A percentile compares a stretch with the other conserved stretches of the same genome.
Evolutionary conservation across 441 rosid genomes (phyloP).

Genomic region (Euphorbia schlechtendalii): DNA sequence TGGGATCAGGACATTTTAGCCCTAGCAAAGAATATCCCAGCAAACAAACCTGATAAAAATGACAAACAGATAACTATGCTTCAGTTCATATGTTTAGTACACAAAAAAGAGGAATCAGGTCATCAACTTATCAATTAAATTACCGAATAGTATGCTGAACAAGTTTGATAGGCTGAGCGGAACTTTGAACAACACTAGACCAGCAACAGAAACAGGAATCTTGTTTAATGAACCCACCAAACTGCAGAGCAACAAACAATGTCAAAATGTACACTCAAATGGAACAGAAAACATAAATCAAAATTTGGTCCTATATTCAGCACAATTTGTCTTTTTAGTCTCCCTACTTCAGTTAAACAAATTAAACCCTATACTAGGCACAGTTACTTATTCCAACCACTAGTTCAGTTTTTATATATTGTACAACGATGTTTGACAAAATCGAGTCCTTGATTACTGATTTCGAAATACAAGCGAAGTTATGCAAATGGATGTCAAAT

Average conservation of each 20-base stretch:
- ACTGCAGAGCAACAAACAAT: slow-evolving; percentile 33
- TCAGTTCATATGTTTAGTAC: not conserved
- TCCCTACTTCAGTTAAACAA: too few relatives aligned
- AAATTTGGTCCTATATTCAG: too few relatives aligned
- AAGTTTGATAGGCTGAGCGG: slow-evolving; percentile 63
- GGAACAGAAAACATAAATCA: too few relatives aligned
- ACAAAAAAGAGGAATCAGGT: not conserved
- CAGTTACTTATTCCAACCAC: too few relatives aligned
- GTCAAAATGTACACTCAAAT: not conserved
- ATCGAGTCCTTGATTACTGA: too few relatives aligned
- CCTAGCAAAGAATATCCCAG: slow-evolving; percentile 71
- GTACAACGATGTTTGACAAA: too few relatives aligned
- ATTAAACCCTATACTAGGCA: too few relatives aligned
- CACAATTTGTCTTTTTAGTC: too few relatives aligned
- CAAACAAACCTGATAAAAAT: slow-evolving; percentile 63
- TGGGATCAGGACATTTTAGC: slow-evolving; percentile 73
- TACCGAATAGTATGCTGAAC: slow-evolving; percentile 88
- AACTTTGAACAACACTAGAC: slow-evolving; percentile 67
- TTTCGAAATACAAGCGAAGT: too few relatives aligned
- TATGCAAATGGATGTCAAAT: too few relatives aligned
- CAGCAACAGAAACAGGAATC: slow-evolving; percentile 82
- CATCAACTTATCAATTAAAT: slow-evolving; percentile 11
- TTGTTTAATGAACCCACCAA: slow-evolving; percentile 93
- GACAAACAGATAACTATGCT: not conserved
- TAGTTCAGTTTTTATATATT: too few relatives aligned